Conservation (phyloP, 257 asterid species). For the Linderniella brevidens region DNA sequence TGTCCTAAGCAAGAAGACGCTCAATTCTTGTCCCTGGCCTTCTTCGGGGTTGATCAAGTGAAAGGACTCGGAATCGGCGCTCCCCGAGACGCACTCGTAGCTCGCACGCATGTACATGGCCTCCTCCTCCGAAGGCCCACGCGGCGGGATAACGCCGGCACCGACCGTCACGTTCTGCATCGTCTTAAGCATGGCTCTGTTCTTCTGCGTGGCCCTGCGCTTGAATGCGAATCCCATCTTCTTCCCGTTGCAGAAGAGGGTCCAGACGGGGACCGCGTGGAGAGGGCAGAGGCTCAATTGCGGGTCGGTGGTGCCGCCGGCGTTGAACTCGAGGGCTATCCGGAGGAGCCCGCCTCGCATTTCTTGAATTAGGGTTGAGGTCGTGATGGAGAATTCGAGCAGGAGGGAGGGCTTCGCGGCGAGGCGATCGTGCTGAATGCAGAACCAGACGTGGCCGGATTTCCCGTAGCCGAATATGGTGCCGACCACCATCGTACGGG, state of each 20-base stretch:
- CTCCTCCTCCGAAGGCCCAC: constrained; percentile 50
- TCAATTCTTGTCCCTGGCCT: constrained; percentile 78
- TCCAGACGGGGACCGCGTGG: constrained; percentile 73
- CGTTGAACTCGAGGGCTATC: constrained; percentile 74
- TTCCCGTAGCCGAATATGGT: constrained; percentile 81
- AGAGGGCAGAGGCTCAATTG: constrained; percentile 48
- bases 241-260: constrained; percentile 65
- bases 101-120: constrained; percentile 91
- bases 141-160: constrained; percentile 82
- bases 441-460: constrained; percentile 87
- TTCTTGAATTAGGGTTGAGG: constrained; percentile 60
- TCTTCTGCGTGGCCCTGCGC: constrained; percentile 40
- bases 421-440: constrained; percentile 69
- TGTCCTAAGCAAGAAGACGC: constrained; percentile 75
- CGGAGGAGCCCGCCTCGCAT: constrained; percentile 70
- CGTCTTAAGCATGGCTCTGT: constrained; percentile 46
- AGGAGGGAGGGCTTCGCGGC: constrained; percentile 47
- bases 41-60: constrained; percentile 84
- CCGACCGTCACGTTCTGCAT: constrained; percentile 78
- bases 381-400: constrained; percentile 75
- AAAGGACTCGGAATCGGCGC: constrained; percentile 80
- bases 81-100: constrained; percentile 68
- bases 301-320: constrained; percentile 29
- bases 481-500: constrained; percentile 82
- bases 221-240: constrained; percentile 70